Conservation (phyloP, 805 yeast genomes). For the Maudiozyma bulderi region DNA sequence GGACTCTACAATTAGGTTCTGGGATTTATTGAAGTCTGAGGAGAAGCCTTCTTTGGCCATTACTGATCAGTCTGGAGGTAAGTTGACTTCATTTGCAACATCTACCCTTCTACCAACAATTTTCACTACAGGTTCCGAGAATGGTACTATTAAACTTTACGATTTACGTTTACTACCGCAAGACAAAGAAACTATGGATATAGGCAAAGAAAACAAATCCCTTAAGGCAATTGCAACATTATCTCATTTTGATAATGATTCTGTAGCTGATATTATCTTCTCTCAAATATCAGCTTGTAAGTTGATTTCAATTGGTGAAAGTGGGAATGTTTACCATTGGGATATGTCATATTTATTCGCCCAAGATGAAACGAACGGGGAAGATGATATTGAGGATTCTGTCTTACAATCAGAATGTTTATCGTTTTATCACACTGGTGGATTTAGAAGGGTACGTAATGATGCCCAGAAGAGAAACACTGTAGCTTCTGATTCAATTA, state of each 20-base stretch:
- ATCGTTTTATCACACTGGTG: constrained; percentile 25
- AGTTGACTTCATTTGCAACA: constrained; percentile 12
- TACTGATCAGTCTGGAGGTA: constrained; percentile 14
- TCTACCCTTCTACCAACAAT: constrained; percentile 19
- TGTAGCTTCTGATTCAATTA: constrained; percentile 18
- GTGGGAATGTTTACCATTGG: constrained; percentile 29
- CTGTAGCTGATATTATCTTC: constrained; percentile 19
- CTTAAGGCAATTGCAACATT: constrained; percentile 10
- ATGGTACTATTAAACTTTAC: constrained; percentile 26
- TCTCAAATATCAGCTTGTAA: constrained; percentile 18
- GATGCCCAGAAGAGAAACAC: constrained; percentile 11
- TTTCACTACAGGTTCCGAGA: constrained; percentile 24
- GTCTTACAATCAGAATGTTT: constrained; percentile 15
- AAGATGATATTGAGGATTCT: constrained; percentile 21
- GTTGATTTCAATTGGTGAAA: constrained; percentile 21
- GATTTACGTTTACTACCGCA: constrained; percentile 17
- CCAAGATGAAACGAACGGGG: constrained; percentile 34
- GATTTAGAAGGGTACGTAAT: constrained; percentile 16
- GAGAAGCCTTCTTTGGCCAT: constrained; percentile 15
- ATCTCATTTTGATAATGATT: constrained; percentile 19
- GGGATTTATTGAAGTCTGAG: constrained; percentile 17
- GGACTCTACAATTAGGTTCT: constrained; percentile 21
- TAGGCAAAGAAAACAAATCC: not conserved
- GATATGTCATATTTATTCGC: constrained; percentile 28
- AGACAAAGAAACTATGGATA: constrained; percentile 7